phyloP scores from a whole-genome alignment of 2,329 filamentous ascomycete species.

The Lasiodiplodia sp. region DNA sequence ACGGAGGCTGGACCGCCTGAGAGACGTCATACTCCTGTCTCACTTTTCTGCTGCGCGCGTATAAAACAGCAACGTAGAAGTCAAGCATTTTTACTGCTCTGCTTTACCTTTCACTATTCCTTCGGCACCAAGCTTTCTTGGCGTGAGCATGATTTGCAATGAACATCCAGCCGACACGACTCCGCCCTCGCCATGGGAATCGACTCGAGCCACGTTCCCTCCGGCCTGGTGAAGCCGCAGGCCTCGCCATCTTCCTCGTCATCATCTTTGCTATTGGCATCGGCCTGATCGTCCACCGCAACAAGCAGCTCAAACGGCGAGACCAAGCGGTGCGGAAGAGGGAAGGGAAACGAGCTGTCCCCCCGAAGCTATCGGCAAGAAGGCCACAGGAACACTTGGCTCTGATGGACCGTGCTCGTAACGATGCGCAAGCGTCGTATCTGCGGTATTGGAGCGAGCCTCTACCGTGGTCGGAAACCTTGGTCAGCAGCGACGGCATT shows the following conservation, averaged over 20 bases:
- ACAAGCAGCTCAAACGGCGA: background rate
- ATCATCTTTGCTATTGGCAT: slow-evolving; percentile 3
- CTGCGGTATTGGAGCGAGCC: slow-evolving; percentile 1
- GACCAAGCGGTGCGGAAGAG: background rate
- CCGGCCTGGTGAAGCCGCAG: background rate
- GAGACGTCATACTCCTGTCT: background rate
- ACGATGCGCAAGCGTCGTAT: background rate
- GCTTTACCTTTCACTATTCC: background rate
- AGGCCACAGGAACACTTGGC: background rate
- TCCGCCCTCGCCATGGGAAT: background rate
- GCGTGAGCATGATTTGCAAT: background rate
- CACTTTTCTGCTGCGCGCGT: background rate
- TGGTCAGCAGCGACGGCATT: background rate
- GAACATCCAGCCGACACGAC: background rate
- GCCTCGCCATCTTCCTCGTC: background rate
- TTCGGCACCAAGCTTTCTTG: background rate
- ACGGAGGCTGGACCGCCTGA: slow-evolving; percentile 44
- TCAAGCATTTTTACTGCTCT: background rate
- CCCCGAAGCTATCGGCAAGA: background rate
- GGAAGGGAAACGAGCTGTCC: background rate
- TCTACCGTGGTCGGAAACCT: background rate
- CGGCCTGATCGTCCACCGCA: background rate
- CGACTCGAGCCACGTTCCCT: background rate
- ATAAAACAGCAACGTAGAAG: background rate
- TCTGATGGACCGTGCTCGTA: background rate